Percentiles rank a stretch among this genome's conserved stretches.
Conservation (phyloP, 2,329 filamentous ascomycete genomes). For the Shiraia bambusicola region DNA sequence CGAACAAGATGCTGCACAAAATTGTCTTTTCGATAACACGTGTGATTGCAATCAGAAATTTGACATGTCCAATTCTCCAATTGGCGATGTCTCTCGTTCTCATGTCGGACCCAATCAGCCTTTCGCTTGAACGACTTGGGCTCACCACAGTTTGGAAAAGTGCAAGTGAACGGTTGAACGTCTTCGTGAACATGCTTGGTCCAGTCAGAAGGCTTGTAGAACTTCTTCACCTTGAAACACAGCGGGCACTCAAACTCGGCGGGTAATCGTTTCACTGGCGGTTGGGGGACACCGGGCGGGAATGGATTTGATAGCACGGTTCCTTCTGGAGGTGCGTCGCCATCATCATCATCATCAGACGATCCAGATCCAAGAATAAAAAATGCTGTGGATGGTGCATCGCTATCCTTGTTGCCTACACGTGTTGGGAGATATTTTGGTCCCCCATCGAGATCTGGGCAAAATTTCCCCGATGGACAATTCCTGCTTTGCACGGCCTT, state of each 20-base stretch:
- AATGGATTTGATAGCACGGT: constrained; percentile 73
- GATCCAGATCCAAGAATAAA: constrained; percentile 57
- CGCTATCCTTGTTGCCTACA: constrained; percentile 60
- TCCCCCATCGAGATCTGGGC: constrained; percentile 67
- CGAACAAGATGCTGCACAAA: constrained; percentile 90
- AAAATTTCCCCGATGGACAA: constrained; percentile 65
- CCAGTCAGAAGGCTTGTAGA: constrained; percentile 92
- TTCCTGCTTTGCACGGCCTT: constrained; percentile 56
- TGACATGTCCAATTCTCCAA: constrained; percentile 90
- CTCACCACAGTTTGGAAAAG: constrained; percentile 78
- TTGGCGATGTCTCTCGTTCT: constrained; percentile 87
- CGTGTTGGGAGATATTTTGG: constrained; percentile 62
- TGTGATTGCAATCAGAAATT: constrained; percentile 76
- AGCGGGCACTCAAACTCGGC: constrained; percentile 88
- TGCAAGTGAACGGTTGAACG: constrained; percentile 90
- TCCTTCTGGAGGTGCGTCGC: constrained; percentile 66
- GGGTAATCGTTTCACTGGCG: constrained; percentile 73
- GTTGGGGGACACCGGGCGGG: constrained; percentile 76
- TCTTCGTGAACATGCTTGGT: constrained; percentile 96
- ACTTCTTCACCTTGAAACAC: constrained; percentile 82
- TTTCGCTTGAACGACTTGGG: constrained; percentile 93
- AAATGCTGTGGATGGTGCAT: constrained; percentile 57
- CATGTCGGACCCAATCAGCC: constrained; percentile 92
- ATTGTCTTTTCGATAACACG: constrained; percentile 85
- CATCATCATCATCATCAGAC: constrained; percentile 67